A percentile compares a stretch with the other conserved stretches of the same genome.
Conservation (phyloP, 176 grass and related monocot genomes). For the Areca catechu region DNA sequence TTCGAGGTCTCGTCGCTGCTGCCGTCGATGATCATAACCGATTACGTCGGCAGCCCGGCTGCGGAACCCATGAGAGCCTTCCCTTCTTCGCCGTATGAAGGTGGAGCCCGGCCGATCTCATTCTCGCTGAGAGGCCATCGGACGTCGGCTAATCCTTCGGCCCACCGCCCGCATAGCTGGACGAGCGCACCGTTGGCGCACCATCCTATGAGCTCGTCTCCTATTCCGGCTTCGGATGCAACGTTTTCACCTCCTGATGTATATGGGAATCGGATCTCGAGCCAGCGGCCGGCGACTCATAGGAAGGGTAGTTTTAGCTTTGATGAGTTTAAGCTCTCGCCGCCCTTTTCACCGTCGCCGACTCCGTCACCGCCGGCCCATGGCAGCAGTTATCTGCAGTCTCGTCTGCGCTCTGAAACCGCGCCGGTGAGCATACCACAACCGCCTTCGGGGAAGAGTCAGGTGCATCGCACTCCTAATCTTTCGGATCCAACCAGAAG, state of each 20-base stretch:
- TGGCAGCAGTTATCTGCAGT: constrained; percentile 40
- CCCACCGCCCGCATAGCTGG: constrained; percentile 57
- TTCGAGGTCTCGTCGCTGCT: constrained; percentile 58
- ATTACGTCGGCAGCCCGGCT: constrained; percentile 70
- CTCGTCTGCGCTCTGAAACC: constrained; percentile 30
- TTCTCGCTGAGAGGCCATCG: constrained; percentile 1
- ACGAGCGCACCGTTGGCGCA: constrained; percentile 17
- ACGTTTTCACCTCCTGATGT: neutral
- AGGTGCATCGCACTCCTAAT: constrained; percentile 28
- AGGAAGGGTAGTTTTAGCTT: constrained; percentile 22
- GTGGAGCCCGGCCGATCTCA: constrained; percentile 4
- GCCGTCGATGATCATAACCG: constrained; percentile 51
- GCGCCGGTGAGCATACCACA: constrained; percentile 59
- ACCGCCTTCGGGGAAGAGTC: constrained; percentile 28
- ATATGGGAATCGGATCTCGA: neutral
- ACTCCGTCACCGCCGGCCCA: constrained; percentile 75
- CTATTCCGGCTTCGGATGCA: neutral
- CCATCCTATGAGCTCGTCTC: constrained; percentile 25
- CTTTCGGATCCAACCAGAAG: constrained; percentile 50
- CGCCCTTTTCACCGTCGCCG: constrained; percentile 46
- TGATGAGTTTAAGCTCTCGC: constrained; percentile 47
- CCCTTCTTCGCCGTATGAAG: constrained; percentile 54
- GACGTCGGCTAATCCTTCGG: neutral
- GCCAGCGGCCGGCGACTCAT: neutral
- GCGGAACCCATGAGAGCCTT: constrained; percentile 59